Percentiles rank a stretch among this genome's conserved stretches.
Conservation (phyloP, 2,329 filamentous ascomycete species). For the Tothia fuscella region DNA sequence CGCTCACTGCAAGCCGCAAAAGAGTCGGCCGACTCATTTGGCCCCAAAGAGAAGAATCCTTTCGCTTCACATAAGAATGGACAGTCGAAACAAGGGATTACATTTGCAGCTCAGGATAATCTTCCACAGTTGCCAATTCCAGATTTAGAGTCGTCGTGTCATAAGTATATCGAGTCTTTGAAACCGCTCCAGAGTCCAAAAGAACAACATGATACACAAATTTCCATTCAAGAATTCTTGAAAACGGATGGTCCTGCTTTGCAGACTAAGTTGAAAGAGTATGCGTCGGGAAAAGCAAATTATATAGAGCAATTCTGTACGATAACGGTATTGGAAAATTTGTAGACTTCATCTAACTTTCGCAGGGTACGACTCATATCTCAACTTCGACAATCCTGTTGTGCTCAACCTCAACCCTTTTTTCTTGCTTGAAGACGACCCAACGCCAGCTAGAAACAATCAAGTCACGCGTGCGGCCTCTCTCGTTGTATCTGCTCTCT, state of each 20-base stretch:
- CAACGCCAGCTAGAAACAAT: constrained; percentile 89
- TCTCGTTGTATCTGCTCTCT: constrained; percentile 75
- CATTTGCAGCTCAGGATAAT: constrained; percentile 78
- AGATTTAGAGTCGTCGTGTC: constrained; percentile 64
- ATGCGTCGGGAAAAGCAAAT: constrained; percentile 81
- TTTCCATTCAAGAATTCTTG: constrained; percentile 74
- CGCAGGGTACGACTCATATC: constrained; percentile 92
- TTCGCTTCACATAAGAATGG: constrained; percentile 38
- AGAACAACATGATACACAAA: constrained; percentile 72
- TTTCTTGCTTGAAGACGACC: constrained; percentile 93
- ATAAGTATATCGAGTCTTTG: constrained; percentile 68
- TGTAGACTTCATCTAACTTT: background rate
- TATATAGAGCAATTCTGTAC: constrained; percentile 98
- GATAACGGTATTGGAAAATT: background rate
- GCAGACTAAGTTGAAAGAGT: constrained; percentile 80
- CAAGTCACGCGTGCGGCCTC: constrained; percentile 93
- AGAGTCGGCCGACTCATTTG: constrained; percentile 37
- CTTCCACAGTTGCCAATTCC: constrained; percentile 90
- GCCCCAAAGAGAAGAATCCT: constrained; percentile 36
- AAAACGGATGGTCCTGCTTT: constrained; percentile 68
- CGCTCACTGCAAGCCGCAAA: constrained; percentile 41
- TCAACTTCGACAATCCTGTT: constrained; percentile 96
- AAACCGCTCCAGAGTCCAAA: constrained; percentile 68
- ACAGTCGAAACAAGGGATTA: constrained; percentile 58
- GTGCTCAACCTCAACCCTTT: constrained; percentile 97